Base-by-base conservation (phyloP, 75 land plant genomes). In the Pseudotsuga menziesii region DNA sequence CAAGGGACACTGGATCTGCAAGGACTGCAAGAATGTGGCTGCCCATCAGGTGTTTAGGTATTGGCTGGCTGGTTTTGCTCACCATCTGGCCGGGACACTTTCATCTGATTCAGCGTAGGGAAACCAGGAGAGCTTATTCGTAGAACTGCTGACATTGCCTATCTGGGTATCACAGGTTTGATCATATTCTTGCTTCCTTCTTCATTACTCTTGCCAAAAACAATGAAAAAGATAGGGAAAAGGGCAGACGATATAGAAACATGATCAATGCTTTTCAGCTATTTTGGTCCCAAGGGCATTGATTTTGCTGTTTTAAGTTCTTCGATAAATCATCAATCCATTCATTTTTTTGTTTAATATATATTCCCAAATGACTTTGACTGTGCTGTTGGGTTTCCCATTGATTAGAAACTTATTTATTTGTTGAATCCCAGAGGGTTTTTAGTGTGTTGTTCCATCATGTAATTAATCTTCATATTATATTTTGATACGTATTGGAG, bases 151-250 rank as follows among this genome's bases (percentile, higher is more conserved):
- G 12, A 48, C 54, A 48, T 9, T 48, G 54, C 11, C 54, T 11
- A 48, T 64, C 69, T 12, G 36, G 66, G 19, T 60, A 60, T 62
- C 36, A 62, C 66, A 62, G 69, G 69, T 64, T 64, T 44, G 52
- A 29, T 64, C 69, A 32, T 29, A 29, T 64, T 16, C 7, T 39
- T 14, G 5, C 20, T 19, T 3, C 67, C 17, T 32, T 32, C 26
- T 64, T 32, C 17, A 3, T 32, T 11, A 29, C 17, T 32, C 19
- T 11, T 16, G 35, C 6, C 15, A 14, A 64, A 39, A 7, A 44
- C 52, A 44, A 44, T 44, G 52, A 44, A 44, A 44, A 44, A 44
- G 52, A 44, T 44, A 0, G 52, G 8, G 52, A 44, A 44, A 44
- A 44, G 52, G 52, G 52, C 52, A 44, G 9, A 14, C 12, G 39